A percentile compares a stretch with the other conserved stretches of the same genome.
Evolutionary conservation across 2,329 filamentous ascomycete genomes (phyloP).

Genomic region (Didymella keratinophila): DNA sequence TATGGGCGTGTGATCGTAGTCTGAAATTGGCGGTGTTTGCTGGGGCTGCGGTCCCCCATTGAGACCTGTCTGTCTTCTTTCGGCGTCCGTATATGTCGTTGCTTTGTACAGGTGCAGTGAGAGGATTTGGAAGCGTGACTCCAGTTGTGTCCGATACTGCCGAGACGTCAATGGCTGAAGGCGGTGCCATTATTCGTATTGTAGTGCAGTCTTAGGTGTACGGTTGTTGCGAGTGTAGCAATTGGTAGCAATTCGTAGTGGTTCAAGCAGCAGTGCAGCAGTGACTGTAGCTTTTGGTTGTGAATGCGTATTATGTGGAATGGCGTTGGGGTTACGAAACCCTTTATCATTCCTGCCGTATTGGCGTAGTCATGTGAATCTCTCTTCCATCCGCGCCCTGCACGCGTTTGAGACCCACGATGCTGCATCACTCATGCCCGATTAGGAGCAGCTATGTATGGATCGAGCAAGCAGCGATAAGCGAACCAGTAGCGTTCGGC

Average conservation of each 20-base stretch:
- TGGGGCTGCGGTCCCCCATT: conserved; percentile 77
- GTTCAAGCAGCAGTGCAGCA: not conserved
- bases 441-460: conserved; percentile 46
- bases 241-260: not conserved
- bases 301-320: not conserved
- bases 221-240: not conserved
- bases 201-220: not conserved
- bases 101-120: conserved; percentile 62
- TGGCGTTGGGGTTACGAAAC: conserved; percentile 8
- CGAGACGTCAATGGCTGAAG: conserved; percentile 52
- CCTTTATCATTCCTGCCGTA: conserved; percentile 18
- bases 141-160: conserved; percentile 58
- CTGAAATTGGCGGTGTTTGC: conserved; percentile 85
- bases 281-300: not conserved
- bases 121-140: conserved; percentile 56
- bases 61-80: conserved; percentile 72
- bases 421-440: conserved; percentile 30
- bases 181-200: conserved; percentile 40
- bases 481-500: conserved; percentile 25
- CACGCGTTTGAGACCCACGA: conserved; percentile 27
- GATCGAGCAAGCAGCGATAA: conserved; percentile 35
- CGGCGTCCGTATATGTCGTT: conserved; percentile 73
- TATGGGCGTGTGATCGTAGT: conserved; percentile 66
- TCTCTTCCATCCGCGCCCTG: conserved; percentile 29
- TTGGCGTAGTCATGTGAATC: conserved; percentile 16